Evolutionary conservation across 2,329 filamentous ascomycete genomes (phyloP).

Genomic region (Scedosporium apiospermum): DNA sequence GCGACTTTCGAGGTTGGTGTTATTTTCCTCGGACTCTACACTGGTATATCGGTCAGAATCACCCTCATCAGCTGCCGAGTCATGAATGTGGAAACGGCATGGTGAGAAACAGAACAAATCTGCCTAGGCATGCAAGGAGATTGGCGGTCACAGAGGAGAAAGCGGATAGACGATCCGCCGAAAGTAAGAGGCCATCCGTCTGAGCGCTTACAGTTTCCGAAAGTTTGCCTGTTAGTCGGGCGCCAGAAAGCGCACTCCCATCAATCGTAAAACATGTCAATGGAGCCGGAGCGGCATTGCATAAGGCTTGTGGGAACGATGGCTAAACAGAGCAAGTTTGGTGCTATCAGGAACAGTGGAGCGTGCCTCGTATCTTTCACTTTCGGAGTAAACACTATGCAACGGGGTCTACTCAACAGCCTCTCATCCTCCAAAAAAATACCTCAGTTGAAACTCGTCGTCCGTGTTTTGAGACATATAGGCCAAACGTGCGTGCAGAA

Average conservation of each 20-base stretch:
- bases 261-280: neutral
- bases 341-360: neutral
- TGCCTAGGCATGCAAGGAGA: neutral
- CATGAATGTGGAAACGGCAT: neutral
- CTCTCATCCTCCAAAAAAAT: neutral
- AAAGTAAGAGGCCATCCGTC: conserved; percentile 1
- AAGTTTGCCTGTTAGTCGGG: neutral
- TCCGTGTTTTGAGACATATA: neutral
- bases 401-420: neutral
- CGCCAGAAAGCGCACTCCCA: neutral
- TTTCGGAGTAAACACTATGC: neutral
- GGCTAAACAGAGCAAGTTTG: neutral
- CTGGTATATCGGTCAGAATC: neutral
- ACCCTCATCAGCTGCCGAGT: neutral
- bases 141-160: neutral
- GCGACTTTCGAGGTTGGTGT: neutral
- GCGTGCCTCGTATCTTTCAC: no score
- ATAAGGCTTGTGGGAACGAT: neutral
- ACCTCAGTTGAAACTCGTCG: neutral
- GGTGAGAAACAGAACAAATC: neutral
- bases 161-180: conserved; percentile 1
- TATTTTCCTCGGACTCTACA: neutral
- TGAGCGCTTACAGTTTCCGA: neutral
- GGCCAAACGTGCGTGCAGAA: neutral
- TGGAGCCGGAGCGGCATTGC: neutral